Conservation (phyloP, 2,329 filamentous ascomycete genomes). For the Fusarium cicatricum region DNA sequence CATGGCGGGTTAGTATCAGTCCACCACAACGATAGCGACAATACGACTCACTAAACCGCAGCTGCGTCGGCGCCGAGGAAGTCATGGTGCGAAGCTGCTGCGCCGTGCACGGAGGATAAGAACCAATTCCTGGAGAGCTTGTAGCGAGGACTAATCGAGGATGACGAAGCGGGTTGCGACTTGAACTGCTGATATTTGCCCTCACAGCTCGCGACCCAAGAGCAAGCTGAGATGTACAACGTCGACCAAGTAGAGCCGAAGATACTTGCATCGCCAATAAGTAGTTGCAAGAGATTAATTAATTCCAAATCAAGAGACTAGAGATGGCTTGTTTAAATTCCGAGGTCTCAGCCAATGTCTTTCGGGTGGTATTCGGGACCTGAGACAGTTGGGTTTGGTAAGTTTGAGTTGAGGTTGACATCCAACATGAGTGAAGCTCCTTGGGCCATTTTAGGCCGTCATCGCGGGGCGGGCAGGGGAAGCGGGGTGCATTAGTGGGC, state of each 20-base stretch:
- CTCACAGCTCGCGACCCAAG: slow-evolving; percentile 17
- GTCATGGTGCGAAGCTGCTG: slow-evolving; percentile 27
- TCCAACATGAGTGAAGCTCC: too few species aligned
- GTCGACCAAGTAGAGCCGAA: slow-evolving; percentile 23
- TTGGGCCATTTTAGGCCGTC: background rate
- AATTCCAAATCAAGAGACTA: background rate
- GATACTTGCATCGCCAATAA: slow-evolving; percentile 23
- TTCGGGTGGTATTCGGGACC: too few species aligned
- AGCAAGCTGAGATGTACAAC: slow-evolving; percentile 26
- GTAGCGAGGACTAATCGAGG: background rate
- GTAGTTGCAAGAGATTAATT: background rate
- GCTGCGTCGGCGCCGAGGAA: slow-evolving; percentile 17
- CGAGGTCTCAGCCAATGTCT: slow-evolving; percentile 12
- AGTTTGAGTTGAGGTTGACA: slow-evolving; percentile 7
- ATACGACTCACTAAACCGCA: slow-evolving; percentile 49
- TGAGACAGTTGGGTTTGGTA: slow-evolving; percentile 23
- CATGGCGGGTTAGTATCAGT: slow-evolving; percentile 12
- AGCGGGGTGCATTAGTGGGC: slow-evolving; percentile 27
- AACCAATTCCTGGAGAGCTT: background rate
- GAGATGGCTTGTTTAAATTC: background rate
- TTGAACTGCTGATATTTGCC: slow-evolving; percentile 4
- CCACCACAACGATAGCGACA: background rate
- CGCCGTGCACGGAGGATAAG: background rate
- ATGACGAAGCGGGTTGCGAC: background rate
- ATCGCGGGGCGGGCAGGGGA: slow-evolving; percentile 22